Conservation (phyloP, 2,329 filamentous ascomycete genomes). For the Dactylellina leptospora region DNA sequence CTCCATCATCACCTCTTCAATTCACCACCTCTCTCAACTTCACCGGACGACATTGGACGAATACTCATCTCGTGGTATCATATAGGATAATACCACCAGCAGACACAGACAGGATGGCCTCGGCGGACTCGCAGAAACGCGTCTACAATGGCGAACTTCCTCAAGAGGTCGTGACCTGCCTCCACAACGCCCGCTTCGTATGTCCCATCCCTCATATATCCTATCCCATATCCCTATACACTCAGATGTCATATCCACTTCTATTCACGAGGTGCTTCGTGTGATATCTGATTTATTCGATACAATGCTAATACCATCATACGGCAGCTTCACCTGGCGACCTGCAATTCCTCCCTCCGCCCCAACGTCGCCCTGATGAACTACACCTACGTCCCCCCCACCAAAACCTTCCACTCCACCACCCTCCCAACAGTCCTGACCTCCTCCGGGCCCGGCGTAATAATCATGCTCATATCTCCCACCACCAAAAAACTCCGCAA, state of each 20-base stretch:
- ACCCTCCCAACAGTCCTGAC: constrained; percentile 49
- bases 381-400: constrained; percentile 86
- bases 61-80: too few relatives aligned
- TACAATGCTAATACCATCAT: constrained; percentile 9
- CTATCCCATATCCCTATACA: too few relatives aligned
- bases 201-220: too few relatives aligned
- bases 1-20: neutral
- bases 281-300: constrained; percentile 2
- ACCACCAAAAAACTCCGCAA: constrained; percentile 82
- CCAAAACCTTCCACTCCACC: constrained; percentile 36
- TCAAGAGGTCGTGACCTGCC: constrained; percentile 83
- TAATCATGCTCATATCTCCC: constrained; percentile 91
- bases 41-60: too few relatives aligned
- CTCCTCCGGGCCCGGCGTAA: constrained; percentile 67
- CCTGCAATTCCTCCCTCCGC: constrained; percentile 75
- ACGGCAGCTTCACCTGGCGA: constrained; percentile 87
- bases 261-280: constrained; percentile 11
- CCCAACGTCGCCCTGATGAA: constrained; percentile 98
- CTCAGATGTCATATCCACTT: constrained; percentile 13
- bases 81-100: neutral
- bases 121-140: constrained; percentile 1
- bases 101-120: constrained; percentile 19
- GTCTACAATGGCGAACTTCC: constrained; percentile 68
- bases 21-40: neutral
- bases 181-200: constrained; percentile 95